A percentile compares a stretch with the other conserved stretches of the same genome.
Evolutionary conservation across 495 filamentous ascomycete genomes (phyloP).

Genomic region (Hypoxylon perforatum): DNA sequence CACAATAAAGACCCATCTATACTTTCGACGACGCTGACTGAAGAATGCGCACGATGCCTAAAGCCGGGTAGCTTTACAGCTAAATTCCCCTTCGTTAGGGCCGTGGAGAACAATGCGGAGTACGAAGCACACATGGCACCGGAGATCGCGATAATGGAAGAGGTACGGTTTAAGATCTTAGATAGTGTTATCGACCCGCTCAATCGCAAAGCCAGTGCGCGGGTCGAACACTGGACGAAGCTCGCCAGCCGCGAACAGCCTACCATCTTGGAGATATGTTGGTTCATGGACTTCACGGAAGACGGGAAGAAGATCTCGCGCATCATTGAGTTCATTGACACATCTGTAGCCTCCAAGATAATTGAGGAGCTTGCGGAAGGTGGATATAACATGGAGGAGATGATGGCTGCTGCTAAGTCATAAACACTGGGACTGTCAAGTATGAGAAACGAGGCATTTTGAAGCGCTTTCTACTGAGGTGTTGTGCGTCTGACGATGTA

Average conservation of each 20-base stretch:
- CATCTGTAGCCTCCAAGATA: background rate
- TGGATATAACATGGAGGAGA: constrained; percentile 1
- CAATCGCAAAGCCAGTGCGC: constrained; percentile 8
- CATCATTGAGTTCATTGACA: constrained; percentile 20
- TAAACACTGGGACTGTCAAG: background rate
- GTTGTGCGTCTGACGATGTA: too few species aligned
- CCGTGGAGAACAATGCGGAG: constrained; percentile 6
- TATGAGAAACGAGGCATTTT: background rate
- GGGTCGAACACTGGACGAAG: constrained; percentile 10
- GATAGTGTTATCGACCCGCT: constrained; percentile 9
- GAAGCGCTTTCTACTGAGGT: background rate
- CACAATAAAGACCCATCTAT: constrained; percentile 4
- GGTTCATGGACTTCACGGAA: constrained; percentile 15
- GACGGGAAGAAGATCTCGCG: constrained; percentile 16
- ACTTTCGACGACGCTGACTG: background rate
- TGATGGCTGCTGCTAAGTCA: background rate
- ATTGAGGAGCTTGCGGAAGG: constrained; percentile 1
- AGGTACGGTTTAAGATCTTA: background rate
- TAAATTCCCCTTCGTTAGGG: constrained; percentile 5
- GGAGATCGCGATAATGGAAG: constrained; percentile 4
- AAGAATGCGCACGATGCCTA: background rate
- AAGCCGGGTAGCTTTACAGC: constrained; percentile 8
- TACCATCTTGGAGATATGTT: constrained; percentile 15
- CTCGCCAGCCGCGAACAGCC: background rate
- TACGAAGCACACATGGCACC: constrained; percentile 12